Evolutionary conservation across 176 grass and related monocot genomes (phyloP).

Genomic region (Aegilops bicornis): DNA sequence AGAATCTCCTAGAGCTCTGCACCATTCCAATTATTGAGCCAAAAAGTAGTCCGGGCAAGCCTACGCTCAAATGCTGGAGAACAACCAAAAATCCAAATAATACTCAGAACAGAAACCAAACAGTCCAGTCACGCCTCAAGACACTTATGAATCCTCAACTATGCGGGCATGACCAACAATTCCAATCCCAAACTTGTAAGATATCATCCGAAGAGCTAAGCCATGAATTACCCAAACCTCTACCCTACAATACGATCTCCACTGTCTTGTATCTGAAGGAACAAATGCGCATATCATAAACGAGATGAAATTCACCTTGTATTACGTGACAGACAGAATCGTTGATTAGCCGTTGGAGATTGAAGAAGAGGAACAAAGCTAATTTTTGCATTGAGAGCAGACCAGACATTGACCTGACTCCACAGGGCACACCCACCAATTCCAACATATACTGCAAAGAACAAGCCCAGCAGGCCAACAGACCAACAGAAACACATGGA

Average conservation of each 20-base stretch:
- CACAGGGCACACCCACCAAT: not conserved
- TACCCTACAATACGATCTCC: not conserved
- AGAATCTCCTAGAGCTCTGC: not conserved
- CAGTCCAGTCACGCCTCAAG: not conserved
- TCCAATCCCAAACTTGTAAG: not conserved
- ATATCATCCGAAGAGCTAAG: not conserved
- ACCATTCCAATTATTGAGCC: not conserved
- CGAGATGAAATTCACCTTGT: slow-evolving; percentile 1
- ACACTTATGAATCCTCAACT: not conserved
- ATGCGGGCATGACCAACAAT: not conserved
- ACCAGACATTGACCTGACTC: not conserved
- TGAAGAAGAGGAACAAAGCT: not conserved
- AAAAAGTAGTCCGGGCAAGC: no score
- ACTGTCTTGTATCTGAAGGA: not conserved
- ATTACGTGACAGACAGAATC: not conserved
- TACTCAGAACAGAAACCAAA: not conserved
- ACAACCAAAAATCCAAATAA: no score
- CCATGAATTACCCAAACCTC: slow-evolving; percentile 1
- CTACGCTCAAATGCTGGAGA: no score
- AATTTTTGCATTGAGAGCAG: not conserved
- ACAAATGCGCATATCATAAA: not conserved
- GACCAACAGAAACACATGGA: not conserved
- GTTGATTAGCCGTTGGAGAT: not conserved
- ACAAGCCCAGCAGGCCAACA: not conserved
- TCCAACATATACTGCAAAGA: not conserved